Evolutionary conservation across 768 basidiomycete species (phyloP).

Genomic region (Leucogyrophana mollusca): DNA sequence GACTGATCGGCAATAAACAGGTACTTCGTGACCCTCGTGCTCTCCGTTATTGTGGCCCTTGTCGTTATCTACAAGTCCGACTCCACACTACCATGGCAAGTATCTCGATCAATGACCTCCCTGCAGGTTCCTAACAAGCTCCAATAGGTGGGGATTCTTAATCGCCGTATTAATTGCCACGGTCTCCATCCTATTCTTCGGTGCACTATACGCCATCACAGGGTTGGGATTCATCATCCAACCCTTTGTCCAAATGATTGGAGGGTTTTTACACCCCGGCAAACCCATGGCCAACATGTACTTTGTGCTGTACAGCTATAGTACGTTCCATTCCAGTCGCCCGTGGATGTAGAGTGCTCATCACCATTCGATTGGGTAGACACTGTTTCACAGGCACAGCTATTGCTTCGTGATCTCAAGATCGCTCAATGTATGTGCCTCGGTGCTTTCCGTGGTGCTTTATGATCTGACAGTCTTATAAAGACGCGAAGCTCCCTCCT

Average conservation of each 20-base stretch:
- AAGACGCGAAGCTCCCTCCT: constrained; percentile 48
- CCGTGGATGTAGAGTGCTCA: not conserved
- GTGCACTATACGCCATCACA: constrained; percentile 44
- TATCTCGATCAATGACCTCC: not conserved
- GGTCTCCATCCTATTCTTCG: constrained; percentile 47
- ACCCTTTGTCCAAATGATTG: constrained; percentile 49
- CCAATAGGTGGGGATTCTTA: constrained; percentile 47
- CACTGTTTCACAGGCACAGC: constrained; percentile 43
- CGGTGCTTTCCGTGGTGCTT: not conserved
- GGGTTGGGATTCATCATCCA: constrained; percentile 45
- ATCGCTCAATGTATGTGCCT: constrained; percentile 38
- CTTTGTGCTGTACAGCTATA: constrained; percentile 45
- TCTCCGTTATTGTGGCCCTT: constrained; percentile 32
- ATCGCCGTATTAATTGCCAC: constrained; percentile 41
- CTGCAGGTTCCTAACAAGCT: not conserved
- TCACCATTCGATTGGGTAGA: constrained; percentile 21
- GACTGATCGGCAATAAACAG: too few species aligned
- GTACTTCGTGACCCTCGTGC: constrained; percentile 15
- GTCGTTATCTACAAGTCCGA: constrained; percentile 45
- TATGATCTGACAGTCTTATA: not conserved
- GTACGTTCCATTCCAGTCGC: constrained; percentile 20
- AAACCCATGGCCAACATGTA: constrained; percentile 34
- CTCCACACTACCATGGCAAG: constrained; percentile 48
- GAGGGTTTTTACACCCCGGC: constrained; percentile 31
- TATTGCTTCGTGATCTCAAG: constrained; percentile 47